These are phyloP conservation scores for Geosmithia flava DNA, from an alignment of 2,329 filamentous ascomycete species.

Conservation along the genomic window DNA sequence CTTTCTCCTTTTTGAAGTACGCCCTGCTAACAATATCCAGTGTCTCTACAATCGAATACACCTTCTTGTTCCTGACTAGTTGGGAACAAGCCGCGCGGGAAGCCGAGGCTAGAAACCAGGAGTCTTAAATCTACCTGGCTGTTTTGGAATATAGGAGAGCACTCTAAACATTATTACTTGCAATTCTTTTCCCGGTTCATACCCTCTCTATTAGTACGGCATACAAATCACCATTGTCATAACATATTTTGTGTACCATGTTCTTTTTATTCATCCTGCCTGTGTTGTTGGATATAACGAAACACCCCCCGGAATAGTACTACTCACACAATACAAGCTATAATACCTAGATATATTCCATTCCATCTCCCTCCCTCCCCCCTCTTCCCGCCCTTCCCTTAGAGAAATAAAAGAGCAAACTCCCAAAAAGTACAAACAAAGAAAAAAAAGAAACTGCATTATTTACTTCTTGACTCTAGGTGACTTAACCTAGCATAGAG, in stretches of 20 bases:
- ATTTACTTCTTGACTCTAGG: background rate
- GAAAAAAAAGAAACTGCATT: conserved; percentile 3
- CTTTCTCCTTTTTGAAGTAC: background rate
- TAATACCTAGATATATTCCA: background rate
- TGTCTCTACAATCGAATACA: conserved; percentile 39
- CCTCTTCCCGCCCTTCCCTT: background rate
- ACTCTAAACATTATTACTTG: too few species aligned
- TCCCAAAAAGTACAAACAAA: background rate
- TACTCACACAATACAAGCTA: background rate
- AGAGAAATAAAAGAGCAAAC: background rate
- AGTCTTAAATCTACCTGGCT: conserved; percentile 17
- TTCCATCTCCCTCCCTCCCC: background rate
- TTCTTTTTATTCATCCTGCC: too few species aligned
- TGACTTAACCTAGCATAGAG: conserved; percentile 34
- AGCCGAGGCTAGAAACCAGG: conserved; percentile 36
- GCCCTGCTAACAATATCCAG: conserved; percentile 16
- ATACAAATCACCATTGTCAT: too few species aligned
- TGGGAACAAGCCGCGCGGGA: conserved; percentile 41
- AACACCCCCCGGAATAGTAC: too few species aligned
- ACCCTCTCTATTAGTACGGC: too few species aligned
- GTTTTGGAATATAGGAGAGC: background rate
- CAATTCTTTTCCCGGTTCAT: too few species aligned
- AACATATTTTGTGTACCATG: too few species aligned
- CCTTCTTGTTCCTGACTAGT: conserved; percentile 36
- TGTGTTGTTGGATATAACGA: too few species aligned